A percentile compares a stretch with the other conserved stretches of the same genome.
These are phyloP conservation scores for Curvularia sp. DNA, from an alignment of 2,329 filamentous ascomycete species.

Conservation along the genomic window DNA sequence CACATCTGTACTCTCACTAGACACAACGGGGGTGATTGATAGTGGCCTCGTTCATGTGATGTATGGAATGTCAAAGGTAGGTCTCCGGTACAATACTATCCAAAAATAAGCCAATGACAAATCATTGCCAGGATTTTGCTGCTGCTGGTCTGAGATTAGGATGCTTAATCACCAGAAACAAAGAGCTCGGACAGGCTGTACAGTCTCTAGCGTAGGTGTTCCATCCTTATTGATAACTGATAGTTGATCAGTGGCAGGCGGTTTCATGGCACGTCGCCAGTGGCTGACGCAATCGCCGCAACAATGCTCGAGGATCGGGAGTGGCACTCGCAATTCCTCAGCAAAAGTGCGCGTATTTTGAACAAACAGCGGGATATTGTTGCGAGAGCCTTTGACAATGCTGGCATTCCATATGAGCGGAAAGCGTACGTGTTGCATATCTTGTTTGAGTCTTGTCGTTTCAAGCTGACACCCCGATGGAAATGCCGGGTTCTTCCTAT, in stretches of 20 bases:
- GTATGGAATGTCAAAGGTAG: slow-evolving; percentile 51
- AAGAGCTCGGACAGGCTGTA: slow-evolving; percentile 27
- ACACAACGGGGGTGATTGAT: slow-evolving; percentile 55
- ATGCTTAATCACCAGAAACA: slow-evolving; percentile 27
- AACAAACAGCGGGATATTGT: slow-evolving; percentile 4
- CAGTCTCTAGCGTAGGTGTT: slow-evolving; percentile 37
- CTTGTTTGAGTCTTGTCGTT: not conserved
- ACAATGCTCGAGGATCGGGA: slow-evolving; percentile 30
- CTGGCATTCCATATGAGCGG: slow-evolving; percentile 6
- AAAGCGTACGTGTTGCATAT: slow-evolving; percentile 7
- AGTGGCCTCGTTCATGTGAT: slow-evolving; percentile 60
- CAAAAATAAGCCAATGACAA: not conserved
- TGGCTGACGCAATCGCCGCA: slow-evolving; percentile 26
- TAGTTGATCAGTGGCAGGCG: slow-evolving; percentile 34
- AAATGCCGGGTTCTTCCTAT: slow-evolving; percentile 67
- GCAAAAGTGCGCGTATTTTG: slow-evolving; percentile 1
- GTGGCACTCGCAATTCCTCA: slow-evolving; percentile 18
- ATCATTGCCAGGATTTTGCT: slow-evolving; percentile 56
- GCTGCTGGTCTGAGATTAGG: slow-evolving; percentile 57
- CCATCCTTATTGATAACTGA: too few species aligned
- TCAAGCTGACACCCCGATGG: slow-evolving; percentile 31
- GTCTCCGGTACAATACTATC: not conserved
- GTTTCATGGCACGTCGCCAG: slow-evolving; percentile 30
- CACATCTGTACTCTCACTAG: slow-evolving; percentile 31
- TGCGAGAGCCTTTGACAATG: not conserved